Conservation (phyloP, 2,329 filamentous ascomycete species). For the Cladophialophora bantiana region DNA sequence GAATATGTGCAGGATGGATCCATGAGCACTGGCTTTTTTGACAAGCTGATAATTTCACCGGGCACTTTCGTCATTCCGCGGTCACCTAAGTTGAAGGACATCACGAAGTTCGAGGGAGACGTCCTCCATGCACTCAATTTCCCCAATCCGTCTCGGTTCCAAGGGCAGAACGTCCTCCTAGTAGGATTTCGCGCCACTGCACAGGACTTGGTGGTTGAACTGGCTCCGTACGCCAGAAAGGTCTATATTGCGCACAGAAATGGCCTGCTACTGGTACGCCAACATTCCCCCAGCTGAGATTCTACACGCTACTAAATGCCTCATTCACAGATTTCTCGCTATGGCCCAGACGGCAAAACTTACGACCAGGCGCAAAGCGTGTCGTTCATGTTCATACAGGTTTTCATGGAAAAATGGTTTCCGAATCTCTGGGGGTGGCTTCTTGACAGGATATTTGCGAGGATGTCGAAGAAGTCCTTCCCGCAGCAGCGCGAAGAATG, state of each 20-base stretch:
- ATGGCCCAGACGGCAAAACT: conserved; percentile 15
- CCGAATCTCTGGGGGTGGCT: conserved; percentile 24
- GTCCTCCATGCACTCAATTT: conserved; percentile 52
- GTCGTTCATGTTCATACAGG: conserved; percentile 22
- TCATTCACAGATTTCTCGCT: conserved; percentile 14
- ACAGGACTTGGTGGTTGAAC: conserved; percentile 36
- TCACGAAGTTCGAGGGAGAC: conserved; percentile 49
- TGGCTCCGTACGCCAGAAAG: conserved; percentile 33
- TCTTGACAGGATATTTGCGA: conserved; percentile 6
- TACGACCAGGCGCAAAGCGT: conserved; percentile 25
- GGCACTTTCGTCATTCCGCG: conserved; percentile 47
- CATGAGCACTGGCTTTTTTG: conserved; percentile 43
- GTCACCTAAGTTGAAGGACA: conserved; percentile 48
- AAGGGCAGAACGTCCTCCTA: conserved; percentile 36
- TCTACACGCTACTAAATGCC: not conserved
- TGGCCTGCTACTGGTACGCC: conserved; percentile 46
- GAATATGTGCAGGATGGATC: conserved; percentile 42
- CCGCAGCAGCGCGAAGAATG: conserved; percentile 19
- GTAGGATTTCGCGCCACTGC: conserved; percentile 41
- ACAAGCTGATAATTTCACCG: conserved; percentile 50
- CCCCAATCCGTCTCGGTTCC: conserved; percentile 18
- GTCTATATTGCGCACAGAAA: conserved; percentile 37
- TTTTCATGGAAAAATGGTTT: conserved; percentile 16
- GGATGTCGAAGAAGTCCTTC: conserved; percentile 18
- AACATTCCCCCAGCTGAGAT: conserved; percentile 13